phyloP scores from a whole-genome alignment of 2,329 filamentous ascomycete genomes.

The Aspergillus fischeri region DNA sequence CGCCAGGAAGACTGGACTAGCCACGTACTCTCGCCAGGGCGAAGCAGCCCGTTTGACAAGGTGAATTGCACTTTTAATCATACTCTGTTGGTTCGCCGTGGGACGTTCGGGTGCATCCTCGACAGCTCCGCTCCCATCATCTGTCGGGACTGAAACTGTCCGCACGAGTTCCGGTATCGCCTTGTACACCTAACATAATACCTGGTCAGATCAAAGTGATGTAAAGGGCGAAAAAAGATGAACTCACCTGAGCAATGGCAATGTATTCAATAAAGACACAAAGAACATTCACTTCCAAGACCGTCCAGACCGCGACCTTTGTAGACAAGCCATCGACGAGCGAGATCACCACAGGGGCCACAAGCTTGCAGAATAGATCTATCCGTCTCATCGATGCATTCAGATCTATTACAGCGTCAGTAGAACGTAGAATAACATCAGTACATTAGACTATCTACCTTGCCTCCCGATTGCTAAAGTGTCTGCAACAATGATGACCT shows the following conservation, averaged over 20 bases:
- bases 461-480: slow-evolving; percentile 38
- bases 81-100: slow-evolving; percentile 32
- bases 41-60: slow-evolving; percentile 6
- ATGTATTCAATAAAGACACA: slow-evolving; percentile 39
- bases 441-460: slow-evolving; percentile 24
- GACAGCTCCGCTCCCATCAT: neutral
- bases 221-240: neutral
- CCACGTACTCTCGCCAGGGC: slow-evolving; percentile 26
- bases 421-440: slow-evolving; percentile 20
- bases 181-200: slow-evolving; percentile 13
- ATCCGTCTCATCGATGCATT: slow-evolving; percentile 56
- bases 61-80: neutral
- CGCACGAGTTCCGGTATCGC: slow-evolving; percentile 17
- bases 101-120: slow-evolving; percentile 8
- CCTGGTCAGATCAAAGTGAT: neutral
- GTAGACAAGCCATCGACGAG: slow-evolving; percentile 44
- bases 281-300: slow-evolving; percentile 43
- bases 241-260: slow-evolving; percentile 34
- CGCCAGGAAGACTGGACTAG: slow-evolving; percentile 35
- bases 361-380: slow-evolving; percentile 55
- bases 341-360: slow-evolving; percentile 51
- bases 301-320: slow-evolving; percentile 44
- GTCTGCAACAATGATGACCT: slow-evolving; percentile 31
- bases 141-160: neutral
- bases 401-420: slow-evolving; percentile 27